These are phyloP conservation scores for Drechslerella stenobrocha DNA, from an alignment of 2,329 filamentous ascomycete genomes.

Conservation along the genomic window DNA sequence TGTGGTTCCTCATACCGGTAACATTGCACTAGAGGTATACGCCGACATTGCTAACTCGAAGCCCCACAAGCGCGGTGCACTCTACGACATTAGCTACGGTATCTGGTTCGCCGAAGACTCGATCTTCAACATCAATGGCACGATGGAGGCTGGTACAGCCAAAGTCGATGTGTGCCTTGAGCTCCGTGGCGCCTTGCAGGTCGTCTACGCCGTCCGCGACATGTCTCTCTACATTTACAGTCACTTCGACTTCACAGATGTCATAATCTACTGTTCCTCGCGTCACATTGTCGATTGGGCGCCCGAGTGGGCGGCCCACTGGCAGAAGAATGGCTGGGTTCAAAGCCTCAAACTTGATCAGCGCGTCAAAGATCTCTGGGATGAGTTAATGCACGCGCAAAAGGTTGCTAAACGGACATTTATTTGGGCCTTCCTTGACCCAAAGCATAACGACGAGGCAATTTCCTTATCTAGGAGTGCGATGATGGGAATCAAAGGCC, in stretches of 20 bases:
- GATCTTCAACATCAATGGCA: slow-evolving; percentile 28
- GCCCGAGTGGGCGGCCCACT: slow-evolving; percentile 13
- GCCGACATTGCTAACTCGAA: slow-evolving; percentile 23
- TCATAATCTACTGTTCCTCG: slow-evolving; percentile 31
- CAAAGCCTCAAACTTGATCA: slow-evolving; percentile 21
- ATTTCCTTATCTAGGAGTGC: not conserved
- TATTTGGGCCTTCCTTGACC: slow-evolving; percentile 24
- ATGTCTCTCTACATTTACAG: slow-evolving; percentile 19
- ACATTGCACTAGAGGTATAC: slow-evolving; percentile 35
- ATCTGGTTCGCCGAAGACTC: slow-evolving; percentile 36
- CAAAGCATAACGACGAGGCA: slow-evolving; percentile 28
- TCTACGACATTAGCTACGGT: slow-evolving; percentile 34
- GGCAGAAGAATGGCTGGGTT: slow-evolving; percentile 24
- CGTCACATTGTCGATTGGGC: slow-evolving; percentile 28
- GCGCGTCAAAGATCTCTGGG: slow-evolving; percentile 30
- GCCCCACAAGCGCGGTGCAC: slow-evolving; percentile 21
- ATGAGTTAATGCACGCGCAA: slow-evolving; percentile 24
- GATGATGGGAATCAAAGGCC: slow-evolving; percentile 7
- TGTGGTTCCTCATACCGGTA: slow-evolving; percentile 20
- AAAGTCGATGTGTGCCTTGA: slow-evolving; percentile 21
- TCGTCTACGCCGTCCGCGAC: slow-evolving; percentile 25
- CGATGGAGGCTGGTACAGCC: slow-evolving; percentile 13
- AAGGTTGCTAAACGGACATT: slow-evolving; percentile 16
- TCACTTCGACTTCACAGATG: slow-evolving; percentile 40
- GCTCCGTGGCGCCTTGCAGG: slow-evolving; percentile 22